Percentiles rank a stretch among this genome's conserved stretches.
phyloP scores from a whole-genome alignment of 2,329 filamentous ascomycete species.

The Blastomyces emzantsi region DNA sequence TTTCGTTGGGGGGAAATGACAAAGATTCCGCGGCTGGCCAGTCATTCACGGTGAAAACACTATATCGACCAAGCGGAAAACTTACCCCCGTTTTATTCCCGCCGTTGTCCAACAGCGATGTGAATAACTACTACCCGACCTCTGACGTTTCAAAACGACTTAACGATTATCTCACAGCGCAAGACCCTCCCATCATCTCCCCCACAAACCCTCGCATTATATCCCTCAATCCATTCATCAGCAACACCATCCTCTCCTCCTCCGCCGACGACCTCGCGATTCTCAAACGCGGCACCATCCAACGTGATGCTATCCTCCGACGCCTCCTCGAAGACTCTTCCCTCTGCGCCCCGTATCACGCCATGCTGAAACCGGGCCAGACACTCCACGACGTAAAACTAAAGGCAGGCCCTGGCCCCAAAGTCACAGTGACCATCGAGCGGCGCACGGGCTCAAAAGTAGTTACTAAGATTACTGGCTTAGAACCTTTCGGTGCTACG shows the following conservation, averaged over 20 bases:
- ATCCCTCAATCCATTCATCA: constrained; percentile 53
- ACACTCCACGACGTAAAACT: constrained; percentile 44
- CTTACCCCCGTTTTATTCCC: constrained; percentile 48
- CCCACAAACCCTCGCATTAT: constrained; percentile 53
- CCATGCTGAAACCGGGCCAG: constrained; percentile 42
- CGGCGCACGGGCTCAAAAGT: constrained; percentile 58
- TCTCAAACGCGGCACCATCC: constrained; percentile 48
- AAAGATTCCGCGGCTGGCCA: constrained; percentile 37
- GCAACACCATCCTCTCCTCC: constrained; percentile 52
- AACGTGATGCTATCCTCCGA: constrained; percentile 52
- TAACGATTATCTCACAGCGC: constrained; percentile 50
- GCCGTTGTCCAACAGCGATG: constrained; percentile 38
- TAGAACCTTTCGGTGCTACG: constrained; percentile 54
- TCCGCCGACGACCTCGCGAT: constrained; percentile 48
- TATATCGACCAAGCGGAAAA: constrained; percentile 51
- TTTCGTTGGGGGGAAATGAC: constrained; percentile 22
- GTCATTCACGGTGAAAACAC: constrained; percentile 40
- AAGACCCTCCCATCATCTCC: constrained; percentile 45
- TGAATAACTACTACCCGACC: constrained; percentile 49
- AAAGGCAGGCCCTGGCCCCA: constrained; percentile 52
- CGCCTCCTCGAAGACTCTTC: constrained; percentile 45
- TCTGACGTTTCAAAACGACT: constrained; percentile 50
- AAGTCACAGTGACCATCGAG: constrained; percentile 52
- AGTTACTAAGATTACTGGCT: constrained; percentile 52
- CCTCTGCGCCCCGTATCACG: constrained; percentile 47